Base-by-base conservation (phyloP, 768 basidiomycete species). In the Rossbeevera mucosa region DNA sequence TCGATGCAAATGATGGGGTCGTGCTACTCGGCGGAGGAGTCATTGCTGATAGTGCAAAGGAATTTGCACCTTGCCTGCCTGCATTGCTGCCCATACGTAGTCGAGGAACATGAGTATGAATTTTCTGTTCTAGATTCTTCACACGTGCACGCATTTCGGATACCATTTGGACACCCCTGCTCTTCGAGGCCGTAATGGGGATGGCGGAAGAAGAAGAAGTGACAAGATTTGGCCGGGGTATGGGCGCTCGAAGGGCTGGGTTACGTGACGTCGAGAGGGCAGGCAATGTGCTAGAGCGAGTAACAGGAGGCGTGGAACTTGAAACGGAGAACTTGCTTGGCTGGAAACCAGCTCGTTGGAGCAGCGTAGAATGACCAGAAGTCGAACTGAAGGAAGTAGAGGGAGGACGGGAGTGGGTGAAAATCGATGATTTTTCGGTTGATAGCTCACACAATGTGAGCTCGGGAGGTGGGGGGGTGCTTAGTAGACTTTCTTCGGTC, bases 61-160 rank as follows among this genome's bases (percentile, higher is more conserved):
- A 54, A 56, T 71, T 77, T 44, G 65, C 60, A 53, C 72, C 77
- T 45, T 76, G 70, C 36, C 81, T 78, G 47, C 79, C 78, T 42
- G 82, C 83, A 48, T 83, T 80, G 62, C 88, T 90, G 18, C 83
- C 85, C 83, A 91, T 88, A 12, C 90, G 85, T 50, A 92, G 65
- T 49, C 90, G 80, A 21, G 90, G 91, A 47, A 93, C 90, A 41
- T 87, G 86, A 41, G 88, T 90, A 62, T 91, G 88, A 42, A 93
- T 88, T 70, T 87, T 89, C 71, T 90, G 88, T 62, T 92, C 88
- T 33, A 93, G 71, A 59, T 85, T 87, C 63, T 76, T 82, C 26
- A 93, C 90, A 47, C 87, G 79, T 33, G 88, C 89, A 38, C 91
- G 82, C 86, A 94, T 91, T 65, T 93, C 91, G 21, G 88, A 86